A percentile compares a stretch with the other conserved stretches of the same genome.
These are phyloP conservation scores for Handroanthus guayacan DNA, from an alignment of 257 asterid species.

Conservation along the genomic window DNA sequence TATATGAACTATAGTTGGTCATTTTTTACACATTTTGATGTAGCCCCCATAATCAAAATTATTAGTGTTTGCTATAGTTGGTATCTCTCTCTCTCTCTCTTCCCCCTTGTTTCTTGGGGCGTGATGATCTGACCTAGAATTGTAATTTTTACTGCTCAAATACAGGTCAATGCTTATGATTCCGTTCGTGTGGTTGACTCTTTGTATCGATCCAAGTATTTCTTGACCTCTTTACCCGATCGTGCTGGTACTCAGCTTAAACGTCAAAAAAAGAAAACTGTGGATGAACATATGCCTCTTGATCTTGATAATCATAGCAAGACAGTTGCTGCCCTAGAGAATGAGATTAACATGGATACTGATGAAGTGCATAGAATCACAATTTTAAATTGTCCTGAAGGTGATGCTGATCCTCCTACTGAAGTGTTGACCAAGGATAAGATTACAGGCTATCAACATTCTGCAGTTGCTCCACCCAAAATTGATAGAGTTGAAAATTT, in stretches of 20 bases:
- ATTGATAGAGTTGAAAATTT: constrained; percentile 40
- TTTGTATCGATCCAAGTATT: constrained; percentile 82
- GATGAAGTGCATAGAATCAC: constrained; percentile 76
- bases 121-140: constrained; percentile 26
- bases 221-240: constrained; percentile 62
- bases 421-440: constrained; percentile 42
- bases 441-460: constrained; percentile 36
- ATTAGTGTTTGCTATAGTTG: neutral
- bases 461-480: constrained; percentile 46
- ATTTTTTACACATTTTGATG: neutral
- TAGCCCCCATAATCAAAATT: neutral
- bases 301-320: constrained; percentile 35
- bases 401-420: constrained; percentile 45
- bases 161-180: constrained; percentile 84
- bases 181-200: constrained; percentile 76
- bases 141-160: constrained; percentile 25
- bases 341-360: constrained; percentile 41
- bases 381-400: constrained; percentile 73
- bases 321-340: constrained; percentile 34
- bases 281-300: constrained; percentile 38
- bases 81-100: neutral
- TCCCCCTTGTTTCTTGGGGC: constrained; percentile 10
- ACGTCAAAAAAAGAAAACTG: constrained; percentile 41
- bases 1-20: constrained; percentile 6
- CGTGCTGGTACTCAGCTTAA: constrained; percentile 37